Evolutionary conservation across 441 rosid species (phyloP).

Genomic region (Erodium moschatum): DNA sequence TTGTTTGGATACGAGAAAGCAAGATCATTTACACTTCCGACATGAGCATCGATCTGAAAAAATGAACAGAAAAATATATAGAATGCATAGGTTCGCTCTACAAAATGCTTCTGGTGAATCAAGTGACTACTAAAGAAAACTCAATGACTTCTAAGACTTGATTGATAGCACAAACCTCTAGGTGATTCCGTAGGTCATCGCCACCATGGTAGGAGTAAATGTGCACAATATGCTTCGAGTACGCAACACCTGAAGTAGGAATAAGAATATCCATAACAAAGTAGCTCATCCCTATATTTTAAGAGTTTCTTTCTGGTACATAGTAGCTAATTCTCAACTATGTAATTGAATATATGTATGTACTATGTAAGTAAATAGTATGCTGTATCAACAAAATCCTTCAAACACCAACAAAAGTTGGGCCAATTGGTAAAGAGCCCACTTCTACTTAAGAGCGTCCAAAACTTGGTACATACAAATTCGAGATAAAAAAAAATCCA

Average conservation of each 20-base stretch:
- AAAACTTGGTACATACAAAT: no score
- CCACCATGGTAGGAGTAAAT: constrained; percentile 58
- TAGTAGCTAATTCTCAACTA: constrained; percentile 7
- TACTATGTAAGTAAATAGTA: background rate
- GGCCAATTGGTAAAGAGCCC: no score
- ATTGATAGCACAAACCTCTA: constrained; percentile 50
- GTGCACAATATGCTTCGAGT: constrained; percentile 75
- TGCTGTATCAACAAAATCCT: background rate
- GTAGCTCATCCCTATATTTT: background rate
- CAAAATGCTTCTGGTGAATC: background rate
- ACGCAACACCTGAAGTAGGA: constrained; percentile 61
- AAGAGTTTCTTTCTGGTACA: background rate
- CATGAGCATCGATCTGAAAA: constrained; percentile 69
- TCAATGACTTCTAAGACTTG: constrained; percentile 4
- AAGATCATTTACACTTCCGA: constrained; percentile 65
- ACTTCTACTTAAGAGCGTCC: no score
- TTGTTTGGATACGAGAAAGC: constrained; percentile 70
- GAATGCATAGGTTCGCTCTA: background rate
- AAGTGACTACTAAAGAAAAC: background rate
- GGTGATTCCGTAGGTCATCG: constrained; percentile 53
- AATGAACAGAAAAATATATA: background rate
- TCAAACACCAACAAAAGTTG: constrained; percentile 6
- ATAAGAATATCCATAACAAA: constrained; percentile 15
- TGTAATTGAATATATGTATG: background rate
- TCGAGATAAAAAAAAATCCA: no score